A percentile compares a stretch with the other conserved stretches of the same genome.
These are phyloP conservation scores for Solanum boliviense DNA, from an alignment of 257 asterid species.

Conservation along the genomic window DNA sequence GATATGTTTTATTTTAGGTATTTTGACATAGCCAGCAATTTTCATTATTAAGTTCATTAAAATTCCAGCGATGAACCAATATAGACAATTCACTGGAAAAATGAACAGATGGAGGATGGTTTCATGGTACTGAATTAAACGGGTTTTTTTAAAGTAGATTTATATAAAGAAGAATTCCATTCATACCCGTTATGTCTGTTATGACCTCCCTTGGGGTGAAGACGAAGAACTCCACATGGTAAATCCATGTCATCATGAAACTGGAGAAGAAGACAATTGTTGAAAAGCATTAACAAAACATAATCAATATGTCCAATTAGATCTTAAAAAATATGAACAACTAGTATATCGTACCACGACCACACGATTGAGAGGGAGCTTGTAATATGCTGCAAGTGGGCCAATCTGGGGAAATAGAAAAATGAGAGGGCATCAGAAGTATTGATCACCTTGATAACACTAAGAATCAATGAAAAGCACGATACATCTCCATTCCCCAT, in stretches of 20 bases:
- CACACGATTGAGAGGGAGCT: conserved; percentile 93
- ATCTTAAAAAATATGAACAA: not conserved
- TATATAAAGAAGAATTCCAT: not conserved
- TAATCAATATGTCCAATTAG: not conserved
- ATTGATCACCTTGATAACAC: not conserved
- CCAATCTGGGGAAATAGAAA: conserved; percentile 48
- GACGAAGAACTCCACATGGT: conserved; percentile 97
- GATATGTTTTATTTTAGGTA: not conserved
- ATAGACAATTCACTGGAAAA: not conserved
- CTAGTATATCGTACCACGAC: conserved; percentile 41
- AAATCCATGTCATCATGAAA: conserved; percentile 90
- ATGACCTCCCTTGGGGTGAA: conserved; percentile 62
- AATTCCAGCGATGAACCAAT: not conserved
- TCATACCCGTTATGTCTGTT: conserved; percentile 85
- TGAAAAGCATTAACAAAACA: not conserved
- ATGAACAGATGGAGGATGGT: not conserved
- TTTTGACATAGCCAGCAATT: not conserved
- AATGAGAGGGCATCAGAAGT: not conserved
- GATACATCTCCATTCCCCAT: not conserved
- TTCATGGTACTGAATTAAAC: not conserved
- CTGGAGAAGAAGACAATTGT: conserved; percentile 23
- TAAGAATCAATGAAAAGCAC: not conserved
- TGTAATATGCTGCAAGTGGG: conserved; percentile 94
- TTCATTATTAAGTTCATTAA: not conserved
- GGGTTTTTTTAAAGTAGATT: not conserved